Evolutionary conservation across 148 eudicot species (phyloP).

Genomic region (Talinum fruticosum): DNA sequence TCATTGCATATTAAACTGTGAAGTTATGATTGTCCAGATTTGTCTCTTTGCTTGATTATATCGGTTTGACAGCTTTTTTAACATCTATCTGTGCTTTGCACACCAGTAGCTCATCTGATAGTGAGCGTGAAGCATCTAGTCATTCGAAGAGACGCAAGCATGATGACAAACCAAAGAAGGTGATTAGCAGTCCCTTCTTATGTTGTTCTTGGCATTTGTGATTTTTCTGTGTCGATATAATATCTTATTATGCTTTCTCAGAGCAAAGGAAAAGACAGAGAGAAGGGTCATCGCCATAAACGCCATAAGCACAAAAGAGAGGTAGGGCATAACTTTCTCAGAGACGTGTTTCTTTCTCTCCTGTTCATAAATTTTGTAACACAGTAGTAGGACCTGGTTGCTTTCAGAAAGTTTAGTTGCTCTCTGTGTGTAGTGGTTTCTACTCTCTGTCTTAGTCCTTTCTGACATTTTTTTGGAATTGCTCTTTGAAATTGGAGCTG

Average conservation of each 20-base stretch:
- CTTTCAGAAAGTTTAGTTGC: background rate
- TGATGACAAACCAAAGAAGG: constrained; percentile 68
- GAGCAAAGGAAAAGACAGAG: constrained; percentile 75
- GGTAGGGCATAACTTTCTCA: constrained; percentile 48
- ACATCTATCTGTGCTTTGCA: constrained; percentile 16
- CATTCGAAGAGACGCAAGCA: constrained; percentile 58
- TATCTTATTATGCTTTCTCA: constrained; percentile 27
- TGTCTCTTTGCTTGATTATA: background rate
- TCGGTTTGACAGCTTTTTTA: constrained; percentile 7
- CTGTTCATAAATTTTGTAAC: background rate
- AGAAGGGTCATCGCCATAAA: constrained; percentile 56
- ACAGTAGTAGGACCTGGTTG: background rate
- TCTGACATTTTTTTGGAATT: constrained; percentile 58
- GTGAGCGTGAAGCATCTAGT: constrained; percentile 59
- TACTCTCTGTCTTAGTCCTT: constrained; percentile 31
- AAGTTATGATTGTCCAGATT: background rate
- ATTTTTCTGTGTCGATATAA: constrained; percentile 12
- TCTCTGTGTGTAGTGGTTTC: background rate
- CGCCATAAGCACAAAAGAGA: constrained; percentile 73
- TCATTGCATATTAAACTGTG: background rate
- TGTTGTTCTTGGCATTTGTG: background rate
- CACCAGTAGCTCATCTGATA: constrained; percentile 62
- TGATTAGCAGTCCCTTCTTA: constrained; percentile 22
- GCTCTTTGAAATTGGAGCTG: constrained; percentile 99
- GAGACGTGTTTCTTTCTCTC: background rate